Percentiles rank a stretch among this genome's conserved stretches.
Conservation (phyloP, 495 filamentous ascomycete species). For the Daldinia decipiens region DNA sequence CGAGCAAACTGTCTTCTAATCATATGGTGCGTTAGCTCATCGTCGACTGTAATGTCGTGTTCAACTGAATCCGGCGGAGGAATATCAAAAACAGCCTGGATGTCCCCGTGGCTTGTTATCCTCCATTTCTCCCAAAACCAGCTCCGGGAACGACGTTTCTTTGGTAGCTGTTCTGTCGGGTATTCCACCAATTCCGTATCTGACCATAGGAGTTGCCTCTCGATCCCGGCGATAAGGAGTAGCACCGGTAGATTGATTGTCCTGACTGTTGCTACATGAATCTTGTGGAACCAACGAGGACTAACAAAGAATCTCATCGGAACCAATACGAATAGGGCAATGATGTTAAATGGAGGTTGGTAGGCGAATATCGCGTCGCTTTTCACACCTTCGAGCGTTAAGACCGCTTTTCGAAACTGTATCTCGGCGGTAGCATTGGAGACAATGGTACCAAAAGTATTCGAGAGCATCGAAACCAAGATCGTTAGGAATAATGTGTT, state of each 20-base stretch:
- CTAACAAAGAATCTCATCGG: conserved; percentile 72
- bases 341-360: conserved; percentile 76
- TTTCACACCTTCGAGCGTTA: conserved; percentile 82
- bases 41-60: conserved; percentile 64
- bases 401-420: conserved; percentile 74
- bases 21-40: conserved; percentile 61
- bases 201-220: conserved; percentile 62
- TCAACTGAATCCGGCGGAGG: conserved; percentile 69
- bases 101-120: conserved; percentile 69
- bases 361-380: conserved; percentile 78
- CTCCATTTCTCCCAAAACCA: conserved; percentile 60
- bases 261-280: conserved; percentile 73
- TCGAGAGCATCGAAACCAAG: conserved; percentile 77
- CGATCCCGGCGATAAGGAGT: conserved; percentile 66
- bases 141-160: conserved; percentile 43
- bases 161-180: conserved; percentile 37
- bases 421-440: conserved; percentile 73
- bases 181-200: conserved; percentile 37
- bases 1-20: conserved; percentile 60
- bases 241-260: conserved; percentile 72
- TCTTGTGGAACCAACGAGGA: conserved; percentile 80
- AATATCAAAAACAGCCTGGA: conserved; percentile 73
- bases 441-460: conserved; percentile 74
- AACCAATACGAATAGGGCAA: conserved; percentile 69
- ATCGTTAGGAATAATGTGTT: conserved; percentile 83